Evolutionary conservation across 2,329 filamentous ascomycete species (phyloP), one percentile per base, ranked within the genome.

Genomic region (Pseudogymnoascus sp.): DNA sequence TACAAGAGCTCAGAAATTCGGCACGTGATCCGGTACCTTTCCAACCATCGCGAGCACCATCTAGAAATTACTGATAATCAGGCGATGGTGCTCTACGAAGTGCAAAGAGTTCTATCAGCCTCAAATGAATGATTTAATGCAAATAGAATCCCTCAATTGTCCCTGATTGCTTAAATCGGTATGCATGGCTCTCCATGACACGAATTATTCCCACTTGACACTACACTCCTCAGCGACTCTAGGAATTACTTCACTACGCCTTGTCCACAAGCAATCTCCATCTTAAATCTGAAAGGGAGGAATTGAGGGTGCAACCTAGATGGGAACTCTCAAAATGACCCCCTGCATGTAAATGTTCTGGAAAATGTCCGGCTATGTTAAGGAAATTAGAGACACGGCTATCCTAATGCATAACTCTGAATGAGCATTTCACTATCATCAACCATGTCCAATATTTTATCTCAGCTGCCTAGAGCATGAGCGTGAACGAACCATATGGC

Each of bases 291-390:
- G 8, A 19, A 14, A 22, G 28, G 28, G 49, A 55, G 25, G 1
- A 22, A 12, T 55, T 55, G 28, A 35, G 49, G 11, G 3, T 9
- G 16, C 16, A 22, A 3, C 49, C n/a, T 22, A 22, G n/a, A 33
- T 14, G 9, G 49, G 49, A 55, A 55, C 16, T 55, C 9, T 33
- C 16, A 33, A 49, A 55, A 55, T 55, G 28, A 22, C 28, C 49
- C 49, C 28, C 49, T 55, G 49, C 3, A 55, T 33, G 49, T 55
- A 33, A 22, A 55, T 55, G 49, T 55, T 55, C 49, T 55, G 49
- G 49, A 55, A 55, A 55, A 35, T 28, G 49, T 52, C 23, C 28
- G 25, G 49, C 28, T 14, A 22, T 55, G n/a, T 14, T 33, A 11
- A 35, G 49, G 28, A 55, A 55, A 35, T 55, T 55, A 33, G 9